Percentiles rank a stretch among this genome's conserved stretches.
These are phyloP conservation scores for Mesostigma viride DNA, from an alignment of 139 green algal species.

Conservation along the genomic window DNA sequence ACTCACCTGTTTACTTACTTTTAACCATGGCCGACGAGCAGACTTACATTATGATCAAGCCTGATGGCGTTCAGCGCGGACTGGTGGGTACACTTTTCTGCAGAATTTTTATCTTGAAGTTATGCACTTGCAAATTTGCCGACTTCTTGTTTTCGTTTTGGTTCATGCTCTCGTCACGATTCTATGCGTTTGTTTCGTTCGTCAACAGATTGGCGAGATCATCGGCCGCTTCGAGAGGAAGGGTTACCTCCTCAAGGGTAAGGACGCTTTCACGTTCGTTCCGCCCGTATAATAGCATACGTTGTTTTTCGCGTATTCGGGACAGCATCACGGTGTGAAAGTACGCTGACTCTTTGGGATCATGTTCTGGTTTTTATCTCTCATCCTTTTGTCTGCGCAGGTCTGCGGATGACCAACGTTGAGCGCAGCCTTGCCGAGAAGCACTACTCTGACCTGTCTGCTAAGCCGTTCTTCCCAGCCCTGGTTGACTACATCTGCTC, in stretches of 20 bases:
- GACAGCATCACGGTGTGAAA: no score
- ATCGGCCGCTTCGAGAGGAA: constrained; percentile 72
- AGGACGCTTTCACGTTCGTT: no score
- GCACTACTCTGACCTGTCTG: constrained; percentile 87
- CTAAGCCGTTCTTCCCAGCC: constrained; percentile 86
- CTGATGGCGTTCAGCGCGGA: constrained; percentile 74
- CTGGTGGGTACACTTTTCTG: constrained; percentile 27
- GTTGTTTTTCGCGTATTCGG: no score
- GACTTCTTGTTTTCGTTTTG: no score
- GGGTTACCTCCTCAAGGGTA: constrained; percentile 29
- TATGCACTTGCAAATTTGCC: no score
- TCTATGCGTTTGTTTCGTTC: no score
- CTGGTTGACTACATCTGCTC: constrained; percentile 94
- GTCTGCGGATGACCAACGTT: constrained; percentile 65
- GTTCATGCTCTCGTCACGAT: no score
- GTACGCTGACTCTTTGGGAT: neutral
- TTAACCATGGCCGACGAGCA: no score
- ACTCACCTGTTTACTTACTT: no score
- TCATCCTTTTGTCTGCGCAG: no score
- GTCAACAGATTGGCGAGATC: constrained; percentile 78
- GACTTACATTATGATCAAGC: constrained; percentile 88
- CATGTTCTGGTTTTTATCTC: neutral
- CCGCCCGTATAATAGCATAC: no score
- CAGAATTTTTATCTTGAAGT: no score
- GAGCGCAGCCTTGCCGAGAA: constrained; percentile 53